Conservation (phyloP, 805 yeast genomes). For the Candida vartiovaarae region DNA sequence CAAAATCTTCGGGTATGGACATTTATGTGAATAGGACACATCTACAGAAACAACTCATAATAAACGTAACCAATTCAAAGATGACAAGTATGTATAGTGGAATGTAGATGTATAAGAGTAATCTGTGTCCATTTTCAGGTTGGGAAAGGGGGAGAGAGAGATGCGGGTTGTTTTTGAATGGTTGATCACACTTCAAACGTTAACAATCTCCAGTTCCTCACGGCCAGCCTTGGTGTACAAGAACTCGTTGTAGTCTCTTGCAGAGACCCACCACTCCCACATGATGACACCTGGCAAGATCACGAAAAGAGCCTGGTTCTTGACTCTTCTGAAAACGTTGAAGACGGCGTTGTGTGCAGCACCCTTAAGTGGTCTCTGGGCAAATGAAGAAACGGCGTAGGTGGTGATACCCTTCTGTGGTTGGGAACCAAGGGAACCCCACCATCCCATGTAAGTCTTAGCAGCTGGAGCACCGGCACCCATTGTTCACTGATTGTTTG, state of each 20-base stretch:
- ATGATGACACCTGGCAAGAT: constrained; percentile 71
- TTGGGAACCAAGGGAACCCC: constrained; percentile 90
- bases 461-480: constrained; percentile 57
- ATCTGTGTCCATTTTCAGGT: too few relatives aligned
- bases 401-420: constrained; percentile 79
- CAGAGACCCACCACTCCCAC: constrained; percentile 82
- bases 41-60: too few relatives aligned
- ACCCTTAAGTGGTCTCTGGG: constrained; percentile 89
- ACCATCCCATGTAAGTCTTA: constrained; percentile 90
- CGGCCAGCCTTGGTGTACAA: constrained; percentile 97
- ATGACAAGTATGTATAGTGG: too few relatives aligned
- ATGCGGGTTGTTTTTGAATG: too few relatives aligned
- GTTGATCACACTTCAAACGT: constrained; percentile 23
- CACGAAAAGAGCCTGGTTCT: constrained; percentile 73
- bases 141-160: too few relatives aligned
- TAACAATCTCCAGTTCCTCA: constrained; percentile 75
- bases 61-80: too few relatives aligned
- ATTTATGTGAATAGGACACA: too few relatives aligned
- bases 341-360: constrained; percentile 77
- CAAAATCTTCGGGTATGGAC: too few relatives aligned
- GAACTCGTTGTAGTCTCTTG: constrained; percentile 87
- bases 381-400: constrained; percentile 89
- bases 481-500: constrained; percentile 32
- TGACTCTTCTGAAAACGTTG: constrained; percentile 93
- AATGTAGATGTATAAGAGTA: too few relatives aligned